Percentiles rank a stretch among this genome's conserved stretches.
Evolutionary conservation across 2,329 filamentous ascomycete species (phyloP).

Genomic region (Knufia fluminis): DNA sequence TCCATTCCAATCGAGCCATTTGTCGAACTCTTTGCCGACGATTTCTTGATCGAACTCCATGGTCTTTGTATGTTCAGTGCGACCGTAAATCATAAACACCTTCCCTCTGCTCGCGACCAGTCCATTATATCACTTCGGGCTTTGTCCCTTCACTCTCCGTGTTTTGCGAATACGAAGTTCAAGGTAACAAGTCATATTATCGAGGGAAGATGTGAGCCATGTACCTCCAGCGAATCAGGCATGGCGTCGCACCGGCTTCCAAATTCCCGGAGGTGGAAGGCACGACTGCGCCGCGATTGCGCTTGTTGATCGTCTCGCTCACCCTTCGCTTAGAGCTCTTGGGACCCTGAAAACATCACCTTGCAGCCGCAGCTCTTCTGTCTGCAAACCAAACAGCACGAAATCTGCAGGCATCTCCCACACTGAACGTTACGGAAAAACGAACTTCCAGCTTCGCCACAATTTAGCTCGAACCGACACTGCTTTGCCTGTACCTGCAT

Average conservation of each 20-base stretch:
- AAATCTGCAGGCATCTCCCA: too few relatives aligned
- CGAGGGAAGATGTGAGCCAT: not conserved
- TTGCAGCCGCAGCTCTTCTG: too few relatives aligned
- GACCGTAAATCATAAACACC: conserved; percentile 1
- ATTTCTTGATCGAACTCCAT: conserved; percentile 7
- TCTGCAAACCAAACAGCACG: too few relatives aligned
- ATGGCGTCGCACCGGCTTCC: not conserved
- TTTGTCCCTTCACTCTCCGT: not conserved
- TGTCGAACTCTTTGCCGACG: conserved; percentile 22
- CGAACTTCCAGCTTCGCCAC: not conserved
- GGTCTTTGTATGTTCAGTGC: not conserved
- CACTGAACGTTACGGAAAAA: too few relatives aligned
- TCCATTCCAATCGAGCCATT: conserved; percentile 23
- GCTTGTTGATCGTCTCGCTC: too few relatives aligned
- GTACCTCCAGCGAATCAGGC: not conserved
- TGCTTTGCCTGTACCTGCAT: not conserved
- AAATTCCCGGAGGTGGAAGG: not conserved
- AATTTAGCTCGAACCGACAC: not conserved
- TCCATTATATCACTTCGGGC: not conserved
- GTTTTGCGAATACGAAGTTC: not conserved
- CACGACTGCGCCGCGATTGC: too few relatives aligned
- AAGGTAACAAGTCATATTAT: not conserved
- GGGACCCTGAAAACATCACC: too few relatives aligned
- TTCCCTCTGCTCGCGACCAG: not conserved
- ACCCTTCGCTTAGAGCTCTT: too few relatives aligned